Evolutionary conservation across 208 protist genomes (phyloP), one percentile per base, ranked within the genome.

Genomic region (Acanthamoeba culbertsoni): DNA sequence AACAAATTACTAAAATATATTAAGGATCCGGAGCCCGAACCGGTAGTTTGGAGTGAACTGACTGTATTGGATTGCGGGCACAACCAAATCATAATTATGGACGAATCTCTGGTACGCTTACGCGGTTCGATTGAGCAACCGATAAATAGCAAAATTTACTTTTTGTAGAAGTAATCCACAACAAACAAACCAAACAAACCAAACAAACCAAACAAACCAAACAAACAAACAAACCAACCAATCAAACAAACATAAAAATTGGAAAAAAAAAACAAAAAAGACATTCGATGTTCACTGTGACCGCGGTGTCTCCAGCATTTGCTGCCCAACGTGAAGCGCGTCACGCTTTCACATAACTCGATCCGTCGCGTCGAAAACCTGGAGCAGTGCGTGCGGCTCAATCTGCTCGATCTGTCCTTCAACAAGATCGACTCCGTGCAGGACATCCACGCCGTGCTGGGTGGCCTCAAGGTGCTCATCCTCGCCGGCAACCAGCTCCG

Each of bases 331-430:
- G 79, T 89, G 26, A 63, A 14, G 20, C 79, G 79, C 3, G 23
- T 89, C 3, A 35, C 33, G 79, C 79, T 89, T 10, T 12, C 45
- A 23, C 79, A 89, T 31, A 89, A 89, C 51, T 23, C 45, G 14
- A 89, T 89, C 53, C 53, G 45, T 14, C 57, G 63, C 26, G 42
- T 89, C 40, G 79, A 89, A 31, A 89, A 89, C 79, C 53, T 89
- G 79, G 51, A 89, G 2, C 53, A 89, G 14, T 89, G 79, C 20
- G 6, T 65, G 0, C 20, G 42, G 33, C 53, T 89, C 26, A 46
- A 33, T 20, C 20, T 68, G 45, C 79, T 89, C 51, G 53, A 89
- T 42, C 79, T 89, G 4, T 43, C 48, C 6, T 89, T 89, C 79
- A 89, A 89, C 79, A 89, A 89, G 33, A 89, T 89, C 45, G 28